These are phyloP conservation scores for Triticum dicoccoides DNA, from an alignment of 176 grass and related monocot species.

Conservation along the genomic window DNA sequence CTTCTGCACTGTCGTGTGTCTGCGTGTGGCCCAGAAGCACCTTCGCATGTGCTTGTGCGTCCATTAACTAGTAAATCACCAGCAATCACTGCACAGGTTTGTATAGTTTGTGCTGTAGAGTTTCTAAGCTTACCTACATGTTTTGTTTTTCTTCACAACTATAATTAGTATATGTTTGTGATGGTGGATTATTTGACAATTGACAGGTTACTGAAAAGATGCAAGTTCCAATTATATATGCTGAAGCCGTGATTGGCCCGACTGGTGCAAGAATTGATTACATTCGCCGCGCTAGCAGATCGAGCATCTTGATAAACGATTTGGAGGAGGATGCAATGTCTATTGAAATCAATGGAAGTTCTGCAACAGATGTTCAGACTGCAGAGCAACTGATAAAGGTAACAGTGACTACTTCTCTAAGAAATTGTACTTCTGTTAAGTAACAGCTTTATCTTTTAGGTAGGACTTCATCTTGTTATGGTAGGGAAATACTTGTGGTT, in stretches of 20 bases:
- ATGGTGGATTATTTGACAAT: constrained; percentile 16
- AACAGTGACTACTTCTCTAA: not conserved
- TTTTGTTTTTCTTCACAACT: constrained; percentile 8
- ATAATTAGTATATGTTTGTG: constrained; percentile 20
- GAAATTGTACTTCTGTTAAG: not conserved
- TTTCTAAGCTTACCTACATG: constrained; percentile 1
- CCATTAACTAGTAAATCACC: constrained; percentile 20
- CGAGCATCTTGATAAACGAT: constrained; percentile 29
- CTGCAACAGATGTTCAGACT: constrained; percentile 35
- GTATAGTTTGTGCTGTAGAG: constrained; percentile 11
- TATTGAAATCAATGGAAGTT: constrained; percentile 46
- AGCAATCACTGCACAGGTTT: constrained; percentile 30
- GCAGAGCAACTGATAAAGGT: constrained; percentile 55
- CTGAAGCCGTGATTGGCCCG: constrained; percentile 48
- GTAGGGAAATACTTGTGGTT: not conserved
- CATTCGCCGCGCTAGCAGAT: constrained; percentile 42
- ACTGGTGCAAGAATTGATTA: constrained; percentile 52
- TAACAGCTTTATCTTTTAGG: not conserved
- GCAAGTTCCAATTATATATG: constrained; percentile 47
- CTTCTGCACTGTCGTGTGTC: constrained; percentile 37
- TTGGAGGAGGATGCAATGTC: constrained; percentile 26
- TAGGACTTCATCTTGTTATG: not conserved
- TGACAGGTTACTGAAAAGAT: constrained; percentile 45
- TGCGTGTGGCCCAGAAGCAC: constrained; percentile 29
- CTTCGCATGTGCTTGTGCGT: not conserved